Percentiles rank a stretch among this genome's conserved stretches.
Evolutionary conservation across 1,284 basidiomycete genomes (phyloP).

Genomic region (Tremellales sp.): DNA sequence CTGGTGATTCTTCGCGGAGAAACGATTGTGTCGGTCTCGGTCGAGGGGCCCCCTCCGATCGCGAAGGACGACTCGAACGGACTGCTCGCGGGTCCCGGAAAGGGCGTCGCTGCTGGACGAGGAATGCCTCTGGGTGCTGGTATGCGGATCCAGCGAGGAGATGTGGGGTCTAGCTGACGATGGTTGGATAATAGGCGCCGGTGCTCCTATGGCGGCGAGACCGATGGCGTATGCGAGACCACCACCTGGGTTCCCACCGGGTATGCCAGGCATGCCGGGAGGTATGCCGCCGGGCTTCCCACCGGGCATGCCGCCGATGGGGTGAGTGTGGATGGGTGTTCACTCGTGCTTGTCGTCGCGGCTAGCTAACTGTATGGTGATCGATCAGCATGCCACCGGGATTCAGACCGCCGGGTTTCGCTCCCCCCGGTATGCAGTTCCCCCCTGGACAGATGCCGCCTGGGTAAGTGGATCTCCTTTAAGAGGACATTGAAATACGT

Average conservation of each 20-base stretch:
- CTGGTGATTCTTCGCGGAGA: slow-evolving; percentile 95
- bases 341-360: neutral
- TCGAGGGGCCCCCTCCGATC: slow-evolving; percentile 96
- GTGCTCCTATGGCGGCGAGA: slow-evolving; percentile 68
- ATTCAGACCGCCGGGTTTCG: slow-evolving; percentile 68
- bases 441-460: slow-evolving; percentile 72
- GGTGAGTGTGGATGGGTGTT: slow-evolving; percentile 17
- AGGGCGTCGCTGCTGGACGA: slow-evolving; percentile 90
- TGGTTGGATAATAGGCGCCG: slow-evolving; percentile 26
- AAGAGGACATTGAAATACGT: neutral
- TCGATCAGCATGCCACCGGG: slow-evolving; percentile 59
- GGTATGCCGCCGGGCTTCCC: slow-evolving; percentile 49
- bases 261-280: slow-evolving; percentile 56
- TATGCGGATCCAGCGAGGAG: slow-evolving; percentile 50
- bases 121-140: slow-evolving; percentile 95
- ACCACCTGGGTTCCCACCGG: slow-evolving; percentile 62
- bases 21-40: slow-evolving; percentile 89
- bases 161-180: neutral
- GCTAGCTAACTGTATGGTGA: neutral
- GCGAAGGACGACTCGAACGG: slow-evolving; percentile 76
- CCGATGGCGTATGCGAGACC: slow-evolving; percentile 70
- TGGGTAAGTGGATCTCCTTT: slow-evolving; percentile 58
- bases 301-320: slow-evolving; percentile 33
- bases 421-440: slow-evolving; percentile 55
- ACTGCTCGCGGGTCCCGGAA: slow-evolving; percentile 69